phyloP scores from a whole-genome alignment of 768 basidiomycete genomes.

The Termitomyces sp. region DNA sequence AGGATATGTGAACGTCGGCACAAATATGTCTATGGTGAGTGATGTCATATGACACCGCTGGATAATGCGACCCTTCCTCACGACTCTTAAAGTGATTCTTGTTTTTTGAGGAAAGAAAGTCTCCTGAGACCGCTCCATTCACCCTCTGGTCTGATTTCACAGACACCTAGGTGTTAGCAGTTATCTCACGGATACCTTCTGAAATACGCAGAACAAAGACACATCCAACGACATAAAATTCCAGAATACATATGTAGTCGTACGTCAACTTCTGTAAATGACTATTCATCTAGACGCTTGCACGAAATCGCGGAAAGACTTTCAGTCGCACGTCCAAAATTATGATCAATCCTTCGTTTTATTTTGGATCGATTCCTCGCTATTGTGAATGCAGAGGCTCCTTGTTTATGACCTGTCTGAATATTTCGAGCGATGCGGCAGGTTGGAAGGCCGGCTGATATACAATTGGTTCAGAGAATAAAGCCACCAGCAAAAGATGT shows the following conservation, averaged over 20 bases:
- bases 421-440: conserved; percentile 50
- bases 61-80: too few species aligned
- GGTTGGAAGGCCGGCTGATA: conserved; percentile 59
- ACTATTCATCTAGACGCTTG: too few species aligned
- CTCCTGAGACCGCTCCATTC: conserved; percentile 58
- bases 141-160: conserved; percentile 57
- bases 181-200: too few species aligned
- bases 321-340: not conserved
- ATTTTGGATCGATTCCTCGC: not conserved
- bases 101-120: conserved; percentile 62
- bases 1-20: conserved; percentile 55
- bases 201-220: too few species aligned
- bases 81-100: conserved; percentile 62
- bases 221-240: too few species aligned
- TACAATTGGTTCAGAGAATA: not conserved
- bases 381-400: conserved; percentile 45
- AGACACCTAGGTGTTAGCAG: too few species aligned
- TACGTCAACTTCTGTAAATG: too few species aligned
- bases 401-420: conserved; percentile 46
- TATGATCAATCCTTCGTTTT: not conserved
- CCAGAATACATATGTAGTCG: too few species aligned
- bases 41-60: conserved; percentile 54
- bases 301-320: too few species aligned
- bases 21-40: conserved; percentile 56
- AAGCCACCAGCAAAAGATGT: not conserved